Conservation (phyloP, 495 filamentous ascomycete species). For the Neurospora tetrasperma region DNA sequence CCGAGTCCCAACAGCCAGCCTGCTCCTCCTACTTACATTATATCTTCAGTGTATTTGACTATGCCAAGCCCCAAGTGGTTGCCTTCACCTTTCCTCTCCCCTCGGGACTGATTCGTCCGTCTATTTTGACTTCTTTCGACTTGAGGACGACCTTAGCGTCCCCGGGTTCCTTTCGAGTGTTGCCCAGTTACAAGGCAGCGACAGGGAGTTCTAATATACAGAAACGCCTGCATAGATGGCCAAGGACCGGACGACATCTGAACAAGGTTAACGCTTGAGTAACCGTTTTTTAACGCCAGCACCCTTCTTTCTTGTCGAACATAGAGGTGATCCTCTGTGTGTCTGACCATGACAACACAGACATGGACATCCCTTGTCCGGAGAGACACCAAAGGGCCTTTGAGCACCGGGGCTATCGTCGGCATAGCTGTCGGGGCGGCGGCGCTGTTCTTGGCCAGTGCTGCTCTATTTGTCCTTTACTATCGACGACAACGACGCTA, state of each 20-base stretch:
- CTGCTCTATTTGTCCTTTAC: conserved; percentile 32
- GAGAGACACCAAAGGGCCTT: neutral
- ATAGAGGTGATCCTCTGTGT: neutral
- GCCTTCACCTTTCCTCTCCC: neutral
- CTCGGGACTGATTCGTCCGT: neutral
- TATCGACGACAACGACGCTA: conserved; percentile 28
- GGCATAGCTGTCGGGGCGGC: conserved; percentile 33
- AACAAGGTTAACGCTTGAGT: neutral
- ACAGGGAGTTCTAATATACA: neutral
- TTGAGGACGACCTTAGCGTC: neutral
- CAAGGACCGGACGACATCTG: neutral
- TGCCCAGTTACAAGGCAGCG: neutral
- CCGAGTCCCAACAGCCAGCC: neutral
- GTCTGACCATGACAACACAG: neutral
- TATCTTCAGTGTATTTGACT: neutral
- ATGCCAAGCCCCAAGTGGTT: neutral
- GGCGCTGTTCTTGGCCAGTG: conserved; percentile 28
- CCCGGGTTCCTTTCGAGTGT: neutral
- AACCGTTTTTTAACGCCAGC: neutral
- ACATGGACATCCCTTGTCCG: neutral
- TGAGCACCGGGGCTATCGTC: conserved; percentile 35
- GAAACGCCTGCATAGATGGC: neutral
- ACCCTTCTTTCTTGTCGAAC: neutral
- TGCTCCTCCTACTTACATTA: neutral
- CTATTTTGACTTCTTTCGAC: neutral